Base-by-base conservation (phyloP, 352 stramenopile genomes). In the Globisporangium abappressorium region DNA sequence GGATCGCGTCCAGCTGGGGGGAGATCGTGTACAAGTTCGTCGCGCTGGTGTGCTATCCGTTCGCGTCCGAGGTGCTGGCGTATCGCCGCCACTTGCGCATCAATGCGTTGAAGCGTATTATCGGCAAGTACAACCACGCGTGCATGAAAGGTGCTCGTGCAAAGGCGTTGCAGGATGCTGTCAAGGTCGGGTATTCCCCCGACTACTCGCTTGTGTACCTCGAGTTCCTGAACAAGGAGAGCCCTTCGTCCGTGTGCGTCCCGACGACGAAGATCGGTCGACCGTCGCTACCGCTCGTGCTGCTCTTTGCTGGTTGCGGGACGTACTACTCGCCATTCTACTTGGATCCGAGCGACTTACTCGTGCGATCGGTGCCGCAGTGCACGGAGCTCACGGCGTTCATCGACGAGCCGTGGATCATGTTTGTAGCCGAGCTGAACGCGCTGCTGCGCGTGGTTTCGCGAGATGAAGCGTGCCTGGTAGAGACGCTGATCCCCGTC, bases 141-240 rank as follows among this genome's bases (percentile, higher is more conserved):
- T 94, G 82, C 55, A 93, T 94, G 85, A 90, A 91, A 24, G 87
- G 87, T 0, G 80, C 87, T 5, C 79, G 87, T 14, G 85, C 87
- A 0, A 75, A 82, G 12, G 84, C 80, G 15, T 64, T 94, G 61
- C 76, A 91, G 2, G 92, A 94, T 38, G 84, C 87, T 12, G 76
- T 94, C 24, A 93, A 93, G 51, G 69, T 94, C 4, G 87, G 87
- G 26, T 94, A 93, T 57, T 87, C 80, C 5, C 79, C 77, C 9
- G 87, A 94, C 68, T 93, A 93, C 66, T 92, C 87, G 43, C 75
- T 94, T 30, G 83, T 92, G 9, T 93, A 94, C 57, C 70, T 94
- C 1, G 87, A 94, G 54, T 58, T 94, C 22, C 63, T 94, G 26
- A 81, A 91, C 71, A 90, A 89, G 43, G 87, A 93, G 66, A 92